Evolutionary conservation across 2,329 filamentous ascomycete genomes (phyloP).

Genomic region (Scopulariopsis brevicaulis): DNA sequence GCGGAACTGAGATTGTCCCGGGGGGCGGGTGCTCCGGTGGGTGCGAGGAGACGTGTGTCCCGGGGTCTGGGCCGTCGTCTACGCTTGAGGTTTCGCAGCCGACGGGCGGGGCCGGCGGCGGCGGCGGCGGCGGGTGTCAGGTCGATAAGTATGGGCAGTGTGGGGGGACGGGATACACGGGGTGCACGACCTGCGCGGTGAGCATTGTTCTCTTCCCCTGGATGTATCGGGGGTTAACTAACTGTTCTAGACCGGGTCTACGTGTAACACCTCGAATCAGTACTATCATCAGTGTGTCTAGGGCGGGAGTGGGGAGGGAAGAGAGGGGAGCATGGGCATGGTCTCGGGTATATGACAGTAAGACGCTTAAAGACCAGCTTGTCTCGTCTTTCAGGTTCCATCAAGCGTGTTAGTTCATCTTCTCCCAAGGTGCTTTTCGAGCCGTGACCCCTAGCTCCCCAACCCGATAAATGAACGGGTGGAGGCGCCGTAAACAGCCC

Average conservation of each 20-base stretch:
- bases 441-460: too few species aligned
- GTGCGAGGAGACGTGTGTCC: slow-evolving; percentile 25
- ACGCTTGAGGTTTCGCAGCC: slow-evolving; percentile 3
- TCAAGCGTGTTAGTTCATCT: too few species aligned
- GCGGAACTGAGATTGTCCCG: slow-evolving; percentile 24
- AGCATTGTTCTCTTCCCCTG: slow-evolving; percentile 8
- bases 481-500: too few species aligned
- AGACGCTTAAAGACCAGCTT: neutral
- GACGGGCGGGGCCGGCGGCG: slow-evolving; percentile 8
- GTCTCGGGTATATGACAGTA: neutral
- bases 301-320: neutral
- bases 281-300: slow-evolving; percentile 6
- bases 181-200: slow-evolving; percentile 26
- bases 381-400: too few species aligned
- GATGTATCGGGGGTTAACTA: neutral
- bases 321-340: neutral
- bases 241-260: neutral
- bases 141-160: slow-evolving; percentile 24
- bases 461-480: too few species aligned
- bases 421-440: too few species aligned
- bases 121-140: slow-evolving; percentile 14
- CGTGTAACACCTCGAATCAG: slow-evolving; percentile 3
- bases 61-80: slow-evolving; percentile 15
- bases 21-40: slow-evolving; percentile 23
- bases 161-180: slow-evolving; percentile 26